phyloP scores from a whole-genome alignment of 2,329 filamentous ascomycete genomes.

The Pseudocercospora macadamiae region DNA sequence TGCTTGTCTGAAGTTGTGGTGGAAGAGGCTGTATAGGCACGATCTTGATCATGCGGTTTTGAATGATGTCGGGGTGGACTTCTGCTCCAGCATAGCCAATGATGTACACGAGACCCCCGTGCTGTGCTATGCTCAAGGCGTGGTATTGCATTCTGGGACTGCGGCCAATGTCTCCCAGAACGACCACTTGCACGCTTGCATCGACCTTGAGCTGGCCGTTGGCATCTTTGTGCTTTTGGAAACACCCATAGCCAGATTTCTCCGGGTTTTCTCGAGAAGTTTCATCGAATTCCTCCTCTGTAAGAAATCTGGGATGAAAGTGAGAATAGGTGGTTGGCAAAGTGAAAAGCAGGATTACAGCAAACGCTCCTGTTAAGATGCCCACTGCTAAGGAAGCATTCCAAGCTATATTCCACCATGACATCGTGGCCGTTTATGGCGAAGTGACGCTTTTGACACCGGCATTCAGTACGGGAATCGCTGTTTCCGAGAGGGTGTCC shows the following conservation, averaged over 20 bases:
- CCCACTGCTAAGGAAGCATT: conserved; percentile 45
- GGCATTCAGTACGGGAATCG: too few species aligned
- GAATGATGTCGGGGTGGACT: conserved; percentile 74
- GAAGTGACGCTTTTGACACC: too few species aligned
- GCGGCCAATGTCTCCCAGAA: conserved; percentile 91
- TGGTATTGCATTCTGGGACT: conserved; percentile 99
- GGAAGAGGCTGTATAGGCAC: conserved; percentile 72
- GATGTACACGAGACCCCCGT: conserved; percentile 78
- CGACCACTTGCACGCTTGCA: conserved; percentile 75
- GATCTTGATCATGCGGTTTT: conserved; percentile 70
- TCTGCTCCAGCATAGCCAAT: conserved; percentile 89
- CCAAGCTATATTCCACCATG: conserved; percentile 34
- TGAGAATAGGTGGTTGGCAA: conserved; percentile 57
- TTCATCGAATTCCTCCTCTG: conserved; percentile 34
- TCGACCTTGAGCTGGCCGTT: conserved; percentile 40
- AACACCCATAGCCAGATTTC: conserved; percentile 38
- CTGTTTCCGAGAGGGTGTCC: too few species aligned
- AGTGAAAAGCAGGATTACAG: conserved; percentile 52
- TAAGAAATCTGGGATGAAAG: conserved; percentile 34
- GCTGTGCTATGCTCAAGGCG: conserved; percentile 84
- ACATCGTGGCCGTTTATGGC: too few species aligned
- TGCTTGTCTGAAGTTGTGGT: conserved; percentile 65
- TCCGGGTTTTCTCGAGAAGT: conserved; percentile 29
- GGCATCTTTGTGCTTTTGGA: conserved; percentile 28
- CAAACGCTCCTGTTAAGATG: conserved; percentile 52